A percentile compares a stretch with the other conserved stretches of the same genome.
Evolutionary conservation across 345 rosid genomes (phyloP).

Genomic region (Melastoma malabathricum): DNA sequence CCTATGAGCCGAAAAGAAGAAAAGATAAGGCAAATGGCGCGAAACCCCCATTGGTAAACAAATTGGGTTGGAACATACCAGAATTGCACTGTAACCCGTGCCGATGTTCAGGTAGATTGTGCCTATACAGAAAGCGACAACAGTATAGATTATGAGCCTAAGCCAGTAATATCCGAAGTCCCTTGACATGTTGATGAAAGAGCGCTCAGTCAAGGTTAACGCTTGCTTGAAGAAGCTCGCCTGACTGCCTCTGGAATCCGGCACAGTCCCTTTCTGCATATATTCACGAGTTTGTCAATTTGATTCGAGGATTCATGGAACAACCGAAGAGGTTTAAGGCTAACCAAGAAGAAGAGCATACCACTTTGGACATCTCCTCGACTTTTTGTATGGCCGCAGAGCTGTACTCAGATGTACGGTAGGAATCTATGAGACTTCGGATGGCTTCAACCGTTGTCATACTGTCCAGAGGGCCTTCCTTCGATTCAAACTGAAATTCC

Average conservation of each 20-base stretch:
- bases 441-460: slow-evolving; percentile 82
- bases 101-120: slow-evolving; percentile 82
- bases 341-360: slow-evolving; percentile 21
- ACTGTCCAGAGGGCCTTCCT: slow-evolving; percentile 75
- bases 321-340: not conserved
- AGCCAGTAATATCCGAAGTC: slow-evolving; percentile 98
- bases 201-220: slow-evolving; percentile 68
- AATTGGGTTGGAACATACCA: slow-evolving; percentile 31
- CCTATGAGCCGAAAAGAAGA: slow-evolving; percentile 27
- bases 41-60: no score
- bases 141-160: slow-evolving; percentile 64
- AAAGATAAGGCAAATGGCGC: not conserved
- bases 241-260: slow-evolving; percentile 86
- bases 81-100: slow-evolving; percentile 65
- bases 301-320: not conserved
- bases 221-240: slow-evolving; percentile 90
- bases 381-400: slow-evolving; percentile 55
- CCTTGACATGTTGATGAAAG: slow-evolving; percentile 86
- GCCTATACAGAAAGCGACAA: slow-evolving; percentile 82
- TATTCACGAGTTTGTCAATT: not conserved
- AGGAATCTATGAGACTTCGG: slow-evolving; percentile 41
- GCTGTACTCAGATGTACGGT: slow-evolving; percentile 52
- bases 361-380: slow-evolving; percentile 75
- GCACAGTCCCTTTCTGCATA: slow-evolving; percentile 79
- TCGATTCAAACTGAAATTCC: slow-evolving; percentile 37